Percentiles rank a stretch among this genome's conserved stretches.
Conservation (phyloP, 345 rosid genomes). For the Linum lewisii region DNA sequence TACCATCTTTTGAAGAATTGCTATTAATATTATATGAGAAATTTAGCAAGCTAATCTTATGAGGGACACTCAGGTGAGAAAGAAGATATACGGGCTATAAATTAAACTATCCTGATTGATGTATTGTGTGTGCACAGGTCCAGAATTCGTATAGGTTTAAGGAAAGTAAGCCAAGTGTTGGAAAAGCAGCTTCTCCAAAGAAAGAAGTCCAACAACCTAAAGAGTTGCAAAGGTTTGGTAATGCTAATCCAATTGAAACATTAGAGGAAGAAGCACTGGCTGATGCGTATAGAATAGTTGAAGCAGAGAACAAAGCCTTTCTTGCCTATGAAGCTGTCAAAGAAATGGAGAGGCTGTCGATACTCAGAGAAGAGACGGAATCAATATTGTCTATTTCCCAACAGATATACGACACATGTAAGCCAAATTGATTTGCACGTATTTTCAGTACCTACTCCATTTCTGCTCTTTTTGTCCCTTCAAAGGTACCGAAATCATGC, state of each 20-base stretch:
- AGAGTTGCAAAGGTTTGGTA: constrained; percentile 18
- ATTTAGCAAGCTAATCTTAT: no score
- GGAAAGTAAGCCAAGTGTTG: constrained; percentile 10
- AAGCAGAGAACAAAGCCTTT: constrained; percentile 69
- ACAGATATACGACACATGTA: constrained; percentile 51
- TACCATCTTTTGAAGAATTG: neutral
- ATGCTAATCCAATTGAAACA: constrained; percentile 21
- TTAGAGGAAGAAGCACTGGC: constrained; percentile 52
- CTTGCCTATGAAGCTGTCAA: constrained; percentile 62
- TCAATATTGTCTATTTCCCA: constrained; percentile 33
- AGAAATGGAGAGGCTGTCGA: constrained; percentile 61
- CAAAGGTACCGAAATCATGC: no score
- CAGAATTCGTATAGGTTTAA: constrained; percentile 40
- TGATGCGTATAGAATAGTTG: constrained; percentile 59
- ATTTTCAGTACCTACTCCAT: neutral
- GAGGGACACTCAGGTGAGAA: no score
- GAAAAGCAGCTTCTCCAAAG: constrained; percentile 21
- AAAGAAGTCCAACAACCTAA: constrained; percentile 30
- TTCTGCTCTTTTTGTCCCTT: neutral
- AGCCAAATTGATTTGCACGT: neutral
- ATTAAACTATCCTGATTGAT: neutral
- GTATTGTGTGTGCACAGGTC: constrained; percentile 29
- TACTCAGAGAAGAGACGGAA: constrained; percentile 46
- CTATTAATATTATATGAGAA: no score
- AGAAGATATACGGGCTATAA: no score